Base-by-base conservation (phyloP, 202 grass and related monocot species). In the Setaria viridis region DNA sequence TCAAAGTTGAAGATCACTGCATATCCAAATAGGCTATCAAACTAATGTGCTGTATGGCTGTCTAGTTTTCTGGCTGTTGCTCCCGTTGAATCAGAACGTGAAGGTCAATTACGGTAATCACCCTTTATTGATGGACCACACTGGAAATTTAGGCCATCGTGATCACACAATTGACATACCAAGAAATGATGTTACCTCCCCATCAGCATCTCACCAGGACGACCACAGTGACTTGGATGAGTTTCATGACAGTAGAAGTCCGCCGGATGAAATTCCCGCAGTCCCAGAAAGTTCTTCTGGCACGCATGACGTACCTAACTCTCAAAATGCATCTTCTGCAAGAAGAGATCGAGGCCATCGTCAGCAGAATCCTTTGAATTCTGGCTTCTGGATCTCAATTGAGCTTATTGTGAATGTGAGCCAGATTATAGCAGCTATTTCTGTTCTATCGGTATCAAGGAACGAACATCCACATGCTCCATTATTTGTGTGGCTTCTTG, bases 111-210 rank as follows among this genome's bases (percentile, higher is more conserved):
- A 53, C 56, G 15, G 15, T 56, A 67, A 58, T 29, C 33, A 48
- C 77, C 84, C 84, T 85, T 80, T 86, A 53, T 53, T 87, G 69
- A 97, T 97, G 94, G 92, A 84, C 53, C 74, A 78, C 34, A 37
- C 48, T 84, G 85, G 67, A 86, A 92, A 92, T 68, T 64, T 42
- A 77, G 83, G 74, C 82, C 71, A 53, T 4, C 81, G 33, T 68
- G 92, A 93, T 64, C 92, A 97, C 86, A 82, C 91, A 69, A 92
- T 97, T 42, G 87, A 94, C 80, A 97, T 97, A 87, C 81, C 87
- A 73, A 89, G 73, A 74, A 86, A 85, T 76, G 89, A 85, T 91
- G 87, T 71, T 62, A 79, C 55, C 2, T 83, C 84, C 42, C 56
- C 84, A 54, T 97, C 91, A 89, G 86, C 84, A 85, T 94, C 87